Evolutionary conservation across 106 monocot genomes (phyloP), one percentile per base, ranked within the genome.

Genomic region (Chionographis japonica): DNA sequence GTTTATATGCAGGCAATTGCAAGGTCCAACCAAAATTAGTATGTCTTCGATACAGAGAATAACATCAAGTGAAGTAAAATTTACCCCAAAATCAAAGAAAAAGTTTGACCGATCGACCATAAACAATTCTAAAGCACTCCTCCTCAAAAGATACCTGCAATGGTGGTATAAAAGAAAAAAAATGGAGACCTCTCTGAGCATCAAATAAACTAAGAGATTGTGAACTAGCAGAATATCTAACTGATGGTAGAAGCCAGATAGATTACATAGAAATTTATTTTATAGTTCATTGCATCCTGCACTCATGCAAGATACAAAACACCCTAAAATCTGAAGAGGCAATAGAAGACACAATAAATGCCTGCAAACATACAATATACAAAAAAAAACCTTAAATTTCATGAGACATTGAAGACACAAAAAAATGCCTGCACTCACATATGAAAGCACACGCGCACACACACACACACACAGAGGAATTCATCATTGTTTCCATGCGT

Each of bases 61-160:
- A 58, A 67, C 52, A 38, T 9, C 13, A 69, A 68, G 8, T 37
- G 0, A 9, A 35, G 53, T 60, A 54, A 43, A 15, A 55, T 62
- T 71, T 98, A 98, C 98, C 92, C 85, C 77, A 69, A 98, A 98
- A 70, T 98, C 98, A 80, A 98, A 90, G 78, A 98, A 93, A 67
- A 83, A 87, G 67, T 90, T 93, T 60, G 98, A 85, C 17, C 90
- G 79, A 62, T 93, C 98, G 52, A 85, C 81, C 93, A 98, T 93
- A 66, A 93, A 98, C 50, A 98, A 58, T 74, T 98, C 98, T 63
- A 98, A 80, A 69, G 98, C 98, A 78, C 90, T 90, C 67, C 85
- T 87, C 53, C 90, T 86, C 53, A 98, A 40, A 71, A 93, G 80
- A 79, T 98, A 98, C 63, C 98, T 98, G 85, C 75, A 74, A 74